Evolutionary conservation across 768 basidiomycete species (phyloP).

Genomic region (Mycena latifolia): DNA sequence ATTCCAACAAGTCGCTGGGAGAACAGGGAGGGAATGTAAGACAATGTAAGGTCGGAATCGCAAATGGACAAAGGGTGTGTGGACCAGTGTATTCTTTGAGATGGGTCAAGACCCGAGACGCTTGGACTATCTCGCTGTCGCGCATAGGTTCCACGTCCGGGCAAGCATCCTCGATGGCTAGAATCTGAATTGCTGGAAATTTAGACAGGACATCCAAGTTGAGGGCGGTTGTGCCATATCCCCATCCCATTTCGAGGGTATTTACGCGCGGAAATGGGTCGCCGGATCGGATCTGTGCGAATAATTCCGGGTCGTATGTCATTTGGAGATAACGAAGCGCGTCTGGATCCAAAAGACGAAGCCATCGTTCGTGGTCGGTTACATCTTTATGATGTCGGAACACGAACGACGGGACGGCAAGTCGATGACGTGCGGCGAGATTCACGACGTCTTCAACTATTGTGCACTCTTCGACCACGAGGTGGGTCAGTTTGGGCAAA

Average conservation of each 20-base stretch:
- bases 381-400: not conserved
- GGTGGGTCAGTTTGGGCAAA: not conserved
- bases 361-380: not conserved
- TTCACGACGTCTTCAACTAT: not conserved
- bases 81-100: constrained; percentile 15
- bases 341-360: not conserved
- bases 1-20: not conserved
- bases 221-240: not conserved
- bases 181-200: constrained; percentile 2
- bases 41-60: not conserved
- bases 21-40: not conserved
- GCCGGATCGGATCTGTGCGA: not conserved
- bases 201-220: not conserved
- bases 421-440: not conserved
- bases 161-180: not conserved
- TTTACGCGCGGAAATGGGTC: not conserved
- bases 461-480: not conserved
- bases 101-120: not conserved
- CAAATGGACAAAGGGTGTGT: not conserved
- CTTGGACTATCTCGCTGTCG: not conserved
- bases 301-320: not conserved
- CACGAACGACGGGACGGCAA: not conserved
- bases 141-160: not conserved
- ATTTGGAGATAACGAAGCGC: no score
- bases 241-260: not conserved